Conservation (phyloP, 148 eudicot species). For the Diospyros lotus region DNA sequence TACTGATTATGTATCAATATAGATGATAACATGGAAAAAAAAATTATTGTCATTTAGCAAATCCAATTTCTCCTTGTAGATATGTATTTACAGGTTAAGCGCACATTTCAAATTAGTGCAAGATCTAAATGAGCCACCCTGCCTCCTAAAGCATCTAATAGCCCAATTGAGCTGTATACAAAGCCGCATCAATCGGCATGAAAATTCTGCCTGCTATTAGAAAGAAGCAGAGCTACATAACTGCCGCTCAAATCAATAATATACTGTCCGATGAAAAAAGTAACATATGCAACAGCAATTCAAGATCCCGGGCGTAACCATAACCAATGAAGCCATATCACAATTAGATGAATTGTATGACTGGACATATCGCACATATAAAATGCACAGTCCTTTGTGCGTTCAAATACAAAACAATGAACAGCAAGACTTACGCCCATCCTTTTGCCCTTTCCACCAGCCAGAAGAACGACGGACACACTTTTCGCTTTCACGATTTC, state of each 20-base stretch:
- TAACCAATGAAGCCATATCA: no score
- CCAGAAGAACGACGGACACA: slow-evolving; percentile 86
- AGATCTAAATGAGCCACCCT: not conserved
- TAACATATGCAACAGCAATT: not conserved
- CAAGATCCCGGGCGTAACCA: not conserved
- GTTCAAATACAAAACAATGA: not conserved
- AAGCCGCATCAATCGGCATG: not conserved
- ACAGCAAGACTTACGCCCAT: slow-evolving; percentile 68
- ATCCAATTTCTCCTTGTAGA: not conserved
- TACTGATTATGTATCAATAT: no score
- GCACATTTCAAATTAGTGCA: not conserved
- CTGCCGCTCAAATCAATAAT: not conserved
- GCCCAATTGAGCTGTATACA: not conserved
- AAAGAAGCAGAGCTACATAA: slow-evolving; percentile 1
- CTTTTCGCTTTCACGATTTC: slow-evolving; percentile 65
- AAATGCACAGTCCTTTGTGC: not conserved
- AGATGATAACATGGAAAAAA: no score
- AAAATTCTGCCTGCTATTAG: not conserved
- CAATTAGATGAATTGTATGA: not conserved
- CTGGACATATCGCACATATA: not conserved
- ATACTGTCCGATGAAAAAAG: not conserved
- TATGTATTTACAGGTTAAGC: not conserved
- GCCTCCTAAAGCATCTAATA: not conserved
- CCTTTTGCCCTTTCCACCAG: slow-evolving; percentile 91
- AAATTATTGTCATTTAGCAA: not conserved